Percentiles rank a stretch among this genome's conserved stretches.
These are phyloP conservation scores for Fusarium foetens DNA, from an alignment of 2,329 filamentous ascomycete genomes.

Conservation along the genomic window DNA sequence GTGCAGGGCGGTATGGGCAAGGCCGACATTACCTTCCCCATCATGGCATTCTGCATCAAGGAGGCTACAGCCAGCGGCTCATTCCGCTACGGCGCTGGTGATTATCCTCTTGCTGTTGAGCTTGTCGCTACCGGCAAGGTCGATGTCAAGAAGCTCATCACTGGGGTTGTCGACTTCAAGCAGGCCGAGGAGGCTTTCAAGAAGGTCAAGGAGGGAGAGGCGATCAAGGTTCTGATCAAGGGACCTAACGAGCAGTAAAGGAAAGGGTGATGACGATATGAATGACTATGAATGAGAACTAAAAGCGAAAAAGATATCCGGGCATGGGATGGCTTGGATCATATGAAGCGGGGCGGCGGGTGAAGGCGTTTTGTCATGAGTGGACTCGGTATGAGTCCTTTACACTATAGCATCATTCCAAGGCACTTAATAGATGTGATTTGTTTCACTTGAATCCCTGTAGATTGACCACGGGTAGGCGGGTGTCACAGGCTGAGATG, in stretches of 20 bases:
- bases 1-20: slow-evolving; percentile 93
- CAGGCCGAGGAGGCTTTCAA: slow-evolving; percentile 88
- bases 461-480: neutral
- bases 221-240: slow-evolving; percentile 75
- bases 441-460: slow-evolving; percentile 9
- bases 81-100: slow-evolving; percentile 89
- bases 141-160: slow-evolving; percentile 84
- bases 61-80: slow-evolving; percentile 88
- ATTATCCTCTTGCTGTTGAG: slow-evolving; percentile 85
- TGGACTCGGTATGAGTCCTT: slow-evolving; percentile 10
- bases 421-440: slow-evolving; percentile 8
- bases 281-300: slow-evolving; percentile 3
- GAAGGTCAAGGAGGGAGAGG: slow-evolving; percentile 85
- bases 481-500: neutral
- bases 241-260: slow-evolving; percentile 69
- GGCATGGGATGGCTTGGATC: neutral
- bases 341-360: slow-evolving; percentile 1
- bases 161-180: slow-evolving; percentile 78
- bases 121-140: slow-evolving; percentile 79
- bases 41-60: slow-evolving; percentile 89
- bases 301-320: slow-evolving; percentile 7
- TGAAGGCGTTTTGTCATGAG: slow-evolving; percentile 30
- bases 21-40: slow-evolving; percentile 87
- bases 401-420: slow-evolving; percentile 3
- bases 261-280: slow-evolving; percentile 9